Evolutionary conservation across 1,139 yeast genomes (phyloP).

Genomic region (Hemisphaericaspora subhashii): DNA sequence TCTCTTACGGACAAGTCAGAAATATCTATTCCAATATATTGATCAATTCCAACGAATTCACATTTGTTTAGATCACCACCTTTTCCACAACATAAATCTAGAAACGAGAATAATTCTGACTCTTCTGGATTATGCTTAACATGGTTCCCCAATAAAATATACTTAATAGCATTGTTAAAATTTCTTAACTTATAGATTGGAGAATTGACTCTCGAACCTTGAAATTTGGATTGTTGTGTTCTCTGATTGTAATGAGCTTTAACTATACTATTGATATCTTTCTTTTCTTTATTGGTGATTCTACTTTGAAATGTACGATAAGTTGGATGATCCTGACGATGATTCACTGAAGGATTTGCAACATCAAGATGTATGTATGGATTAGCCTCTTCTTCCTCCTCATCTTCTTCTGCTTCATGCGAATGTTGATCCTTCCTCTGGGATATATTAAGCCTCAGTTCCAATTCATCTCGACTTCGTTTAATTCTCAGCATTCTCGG

Average conservation of each 20-base stretch:
- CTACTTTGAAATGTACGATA: conserved; percentile 46
- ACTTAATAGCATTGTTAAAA: conserved; percentile 90
- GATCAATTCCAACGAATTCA: conserved; percentile 69
- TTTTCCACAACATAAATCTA: conserved; percentile 95
- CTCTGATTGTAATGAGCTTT: conserved; percentile 84
- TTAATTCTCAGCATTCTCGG: conserved; percentile 9
- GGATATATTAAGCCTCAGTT: conserved; percentile 11
- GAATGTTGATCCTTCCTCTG: conserved; percentile 6
- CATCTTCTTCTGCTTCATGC: conserved; percentile 1
- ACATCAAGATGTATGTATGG: conserved; percentile 35
- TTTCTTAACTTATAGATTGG: conserved; percentile 84
- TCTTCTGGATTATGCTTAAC: conserved; percentile 48
- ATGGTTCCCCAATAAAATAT: conserved; percentile 74
- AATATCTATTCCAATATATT: conserved; percentile 87
- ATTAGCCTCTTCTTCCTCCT: conserved; percentile 14
- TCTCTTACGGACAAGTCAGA: conserved; percentile 86
- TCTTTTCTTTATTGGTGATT: conserved; percentile 33
- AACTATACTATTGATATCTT: conserved; percentile 60
- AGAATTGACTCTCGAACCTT: conserved; percentile 65
- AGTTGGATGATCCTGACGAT: conserved; percentile 4
- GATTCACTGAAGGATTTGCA: conserved; percentile 28
- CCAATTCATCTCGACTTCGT: conserved; percentile 10
- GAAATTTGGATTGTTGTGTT: conserved; percentile 65
- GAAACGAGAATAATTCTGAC: conserved; percentile 45
- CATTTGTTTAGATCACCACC: conserved; percentile 96